Conservation (phyloP, 768 basidiomycete species). For the Tricholoma sp. region DNA sequence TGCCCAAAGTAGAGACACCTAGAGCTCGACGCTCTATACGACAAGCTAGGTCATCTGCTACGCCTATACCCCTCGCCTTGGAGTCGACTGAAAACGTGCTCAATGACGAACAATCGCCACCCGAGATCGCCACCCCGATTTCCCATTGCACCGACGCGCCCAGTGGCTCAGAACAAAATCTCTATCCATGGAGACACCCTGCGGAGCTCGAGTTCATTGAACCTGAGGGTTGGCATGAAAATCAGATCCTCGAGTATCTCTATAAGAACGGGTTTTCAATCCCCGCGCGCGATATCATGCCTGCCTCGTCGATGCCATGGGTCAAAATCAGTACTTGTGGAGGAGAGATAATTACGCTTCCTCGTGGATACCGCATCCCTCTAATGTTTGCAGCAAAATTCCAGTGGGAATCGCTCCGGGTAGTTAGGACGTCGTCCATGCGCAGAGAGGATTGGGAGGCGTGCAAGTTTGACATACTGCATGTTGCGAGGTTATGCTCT, state of each 20-base stretch:
- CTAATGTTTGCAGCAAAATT: conserved; percentile 42
- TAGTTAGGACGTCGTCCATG: conserved; percentile 31
- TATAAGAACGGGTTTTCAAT: conserved; percentile 28
- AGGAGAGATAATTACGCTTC: conserved; percentile 12
- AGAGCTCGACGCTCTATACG: too few relatives aligned
- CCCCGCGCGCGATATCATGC: conserved; percentile 20
- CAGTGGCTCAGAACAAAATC: too few relatives aligned
- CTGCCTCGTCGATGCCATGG: conserved; percentile 2
- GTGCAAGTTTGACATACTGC: conserved; percentile 38
- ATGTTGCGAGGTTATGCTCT: conserved; percentile 34
- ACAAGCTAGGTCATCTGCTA: too few relatives aligned
- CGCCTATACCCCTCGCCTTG: too few relatives aligned
- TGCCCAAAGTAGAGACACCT: too few relatives aligned
- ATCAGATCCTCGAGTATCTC: conserved; percentile 28
- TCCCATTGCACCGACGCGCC: too few relatives aligned
- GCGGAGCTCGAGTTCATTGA: conserved; percentile 34
- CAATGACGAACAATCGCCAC: too few relatives aligned
- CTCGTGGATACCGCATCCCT: conserved; percentile 38
- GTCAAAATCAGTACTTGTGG: conserved; percentile 13
- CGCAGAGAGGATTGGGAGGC: conserved; percentile 35
- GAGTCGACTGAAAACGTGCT: background rate
- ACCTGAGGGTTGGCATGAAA: conserved; percentile 24
- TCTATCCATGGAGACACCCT: conserved; percentile 31
- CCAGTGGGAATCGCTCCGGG: conserved; percentile 35
- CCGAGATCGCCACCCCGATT: background rate